A percentile compares a stretch with the other conserved stretches of the same genome.
Conservation (phyloP, 371 early-diverging fungal species). For the Aphelidium insulamus region DNA sequence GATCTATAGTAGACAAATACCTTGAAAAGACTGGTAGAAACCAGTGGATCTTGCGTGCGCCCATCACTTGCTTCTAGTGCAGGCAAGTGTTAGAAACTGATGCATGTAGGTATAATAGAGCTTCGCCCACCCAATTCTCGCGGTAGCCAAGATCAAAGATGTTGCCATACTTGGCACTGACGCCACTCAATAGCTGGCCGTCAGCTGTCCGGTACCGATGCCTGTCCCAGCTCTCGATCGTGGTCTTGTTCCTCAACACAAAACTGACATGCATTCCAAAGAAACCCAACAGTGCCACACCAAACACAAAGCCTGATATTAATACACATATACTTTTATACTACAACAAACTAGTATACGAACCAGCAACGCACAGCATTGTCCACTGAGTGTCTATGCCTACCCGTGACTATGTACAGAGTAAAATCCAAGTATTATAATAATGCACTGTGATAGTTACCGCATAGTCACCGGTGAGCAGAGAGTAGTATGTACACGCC, state of each 20-base stretch:
- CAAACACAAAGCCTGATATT: conserved; percentile 5
- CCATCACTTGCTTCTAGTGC: conserved; percentile 12
- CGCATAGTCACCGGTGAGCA: not conserved
- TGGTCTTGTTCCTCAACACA: not conserved
- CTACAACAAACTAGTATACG: not conserved
- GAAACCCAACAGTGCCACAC: conserved; percentile 3
- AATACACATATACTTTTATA: conserved; percentile 2
- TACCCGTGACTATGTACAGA: conserved; percentile 6
- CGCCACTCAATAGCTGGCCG: not conserved
- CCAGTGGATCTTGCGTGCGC: conserved; percentile 6
- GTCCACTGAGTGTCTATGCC: not conserved
- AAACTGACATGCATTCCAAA: not conserved
- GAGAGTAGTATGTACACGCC: not conserved
- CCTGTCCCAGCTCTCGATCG: conserved; percentile 6
- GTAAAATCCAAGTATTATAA: conserved; percentile 2
- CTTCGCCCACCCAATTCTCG: conserved; percentile 7
- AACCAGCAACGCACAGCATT: conserved; percentile 4
- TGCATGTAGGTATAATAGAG: too few relatives aligned
- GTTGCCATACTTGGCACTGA: conserved; percentile 2
- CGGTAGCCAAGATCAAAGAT: conserved; percentile 10
- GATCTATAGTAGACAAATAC: not conserved
- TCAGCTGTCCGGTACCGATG: conserved; percentile 7
- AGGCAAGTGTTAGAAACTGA: too few relatives aligned
- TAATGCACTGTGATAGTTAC: not conserved
- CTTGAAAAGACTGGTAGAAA: conserved; percentile 6